Conservation (phyloP, 1,284 basidiomycete species). For the Rugosomyces carneus region DNA sequence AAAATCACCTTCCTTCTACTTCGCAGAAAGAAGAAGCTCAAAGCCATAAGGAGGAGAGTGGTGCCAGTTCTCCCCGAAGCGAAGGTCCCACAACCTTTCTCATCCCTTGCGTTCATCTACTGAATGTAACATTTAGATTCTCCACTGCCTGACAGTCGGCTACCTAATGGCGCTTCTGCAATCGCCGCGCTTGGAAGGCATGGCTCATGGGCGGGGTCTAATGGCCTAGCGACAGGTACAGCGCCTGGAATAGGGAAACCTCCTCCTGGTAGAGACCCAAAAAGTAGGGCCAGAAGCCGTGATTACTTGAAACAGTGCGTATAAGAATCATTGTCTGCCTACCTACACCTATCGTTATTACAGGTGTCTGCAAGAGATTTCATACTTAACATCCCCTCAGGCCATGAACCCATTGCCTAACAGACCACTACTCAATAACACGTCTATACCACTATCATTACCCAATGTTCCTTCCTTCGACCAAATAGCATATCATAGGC, state of each 20-base stretch:
- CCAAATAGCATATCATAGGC: constrained; percentile 65
- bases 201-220: constrained; percentile 50
- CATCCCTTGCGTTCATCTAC: constrained; percentile 6
- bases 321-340: constrained; percentile 2
- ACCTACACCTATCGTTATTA: constrained; percentile 10
- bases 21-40: constrained; percentile 63
- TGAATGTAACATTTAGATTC: too few relatives aligned
- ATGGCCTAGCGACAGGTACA: constrained; percentile 34
- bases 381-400: constrained; percentile 93
- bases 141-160: constrained; percentile 64
- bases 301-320: constrained; percentile 96
- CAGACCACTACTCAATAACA: constrained; percentile 66
- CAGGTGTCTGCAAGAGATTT: constrained; percentile 95
- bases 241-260: constrained; percentile 58
- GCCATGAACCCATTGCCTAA: constrained; percentile 96
- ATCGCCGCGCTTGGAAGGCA: constrained; percentile 39
- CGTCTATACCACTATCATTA: constrained; percentile 55
- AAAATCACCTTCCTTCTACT: constrained; percentile 44
- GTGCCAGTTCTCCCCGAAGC: constrained; percentile 73
- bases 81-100: constrained; percentile 48
- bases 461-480: constrained; percentile 72
- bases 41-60: constrained; percentile 70
- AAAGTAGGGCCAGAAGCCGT: constrained; percentile 88
- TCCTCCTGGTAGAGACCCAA: constrained; percentile 80
- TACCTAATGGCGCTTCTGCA: constrained; percentile 49